Conservation (phyloP, 176 grass and related monocot species). For the Canna indica region DNA sequence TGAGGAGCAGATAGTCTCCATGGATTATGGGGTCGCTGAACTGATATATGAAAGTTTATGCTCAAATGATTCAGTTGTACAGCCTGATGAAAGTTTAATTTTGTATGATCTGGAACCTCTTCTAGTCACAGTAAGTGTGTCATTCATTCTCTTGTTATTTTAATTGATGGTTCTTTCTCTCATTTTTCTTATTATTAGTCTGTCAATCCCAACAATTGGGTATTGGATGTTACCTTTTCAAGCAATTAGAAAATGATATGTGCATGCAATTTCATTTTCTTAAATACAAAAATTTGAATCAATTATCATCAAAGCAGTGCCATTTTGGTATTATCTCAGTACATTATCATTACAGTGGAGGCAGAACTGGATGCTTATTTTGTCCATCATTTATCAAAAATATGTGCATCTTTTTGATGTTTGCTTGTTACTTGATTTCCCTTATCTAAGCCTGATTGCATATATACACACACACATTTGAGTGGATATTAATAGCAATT, state of each 20-base stretch:
- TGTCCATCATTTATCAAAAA: too few species aligned
- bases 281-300: not conserved
- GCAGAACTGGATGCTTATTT: too few species aligned
- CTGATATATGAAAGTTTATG: conserved; percentile 56
- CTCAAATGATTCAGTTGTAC: conserved; percentile 40
- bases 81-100: conserved; percentile 31
- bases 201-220: not conserved
- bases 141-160: conserved; percentile 6
- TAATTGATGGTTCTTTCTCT: conserved; percentile 1
- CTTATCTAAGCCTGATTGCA: not conserved
- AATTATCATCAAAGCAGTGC: not conserved
- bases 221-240: not conserved
- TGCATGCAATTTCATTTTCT: not conserved
- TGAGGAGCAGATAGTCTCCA: conserved; percentile 59
- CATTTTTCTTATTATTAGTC: not conserved
- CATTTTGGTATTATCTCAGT: not conserved
- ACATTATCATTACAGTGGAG: not conserved
- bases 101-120: conserved; percentile 41
- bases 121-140: conserved; percentile 35
- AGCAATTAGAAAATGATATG: not conserved
- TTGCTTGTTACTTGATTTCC: not conserved
- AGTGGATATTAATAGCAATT: conserved; percentile 11
- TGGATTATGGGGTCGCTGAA: conserved; percentile 75
- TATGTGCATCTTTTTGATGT: too few species aligned
- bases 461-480: too few species aligned